phyloP scores from a whole-genome alignment of 495 filamentous ascomycete genomes.

The Aspergillus taichungensis region DNA sequence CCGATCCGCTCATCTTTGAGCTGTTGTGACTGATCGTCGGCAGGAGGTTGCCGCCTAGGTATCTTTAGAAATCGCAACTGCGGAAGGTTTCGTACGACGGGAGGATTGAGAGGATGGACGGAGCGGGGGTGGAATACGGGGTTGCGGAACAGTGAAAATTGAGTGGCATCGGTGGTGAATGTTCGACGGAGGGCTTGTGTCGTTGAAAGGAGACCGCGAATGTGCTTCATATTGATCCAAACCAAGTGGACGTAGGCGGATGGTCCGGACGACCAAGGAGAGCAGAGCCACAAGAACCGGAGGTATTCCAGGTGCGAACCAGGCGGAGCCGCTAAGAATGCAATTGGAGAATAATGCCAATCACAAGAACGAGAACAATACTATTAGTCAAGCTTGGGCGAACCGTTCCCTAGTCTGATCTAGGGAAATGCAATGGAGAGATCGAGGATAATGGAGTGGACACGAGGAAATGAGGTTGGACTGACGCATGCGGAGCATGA shows the following conservation, averaged over 20 bases:
- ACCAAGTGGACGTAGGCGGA: background rate
- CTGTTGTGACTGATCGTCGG: slow-evolving; percentile 6
- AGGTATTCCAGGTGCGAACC: too few relatives aligned
- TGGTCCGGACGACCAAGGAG: background rate
- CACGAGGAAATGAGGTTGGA: too few relatives aligned
- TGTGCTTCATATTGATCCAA: slow-evolving; percentile 26
- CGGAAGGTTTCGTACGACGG: background rate
- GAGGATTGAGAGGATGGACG: background rate
- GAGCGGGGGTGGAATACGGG: background rate
- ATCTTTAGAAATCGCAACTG: slow-evolving; percentile 10
- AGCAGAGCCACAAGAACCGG: background rate
- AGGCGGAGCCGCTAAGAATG: slow-evolving; percentile 2
- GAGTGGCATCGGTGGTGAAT: slow-evolving; percentile 18
- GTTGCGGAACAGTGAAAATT: slow-evolving; percentile 7
- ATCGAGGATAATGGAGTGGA: too few relatives aligned
- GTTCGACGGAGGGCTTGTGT: slow-evolving; percentile 30
- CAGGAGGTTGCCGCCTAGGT: slow-evolving; percentile 4
- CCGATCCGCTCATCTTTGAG: slow-evolving; percentile 48
- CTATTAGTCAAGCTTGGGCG: too few relatives aligned
- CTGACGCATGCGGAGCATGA: background rate
- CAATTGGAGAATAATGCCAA: too few relatives aligned
- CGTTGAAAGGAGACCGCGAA: slow-evolving; percentile 28
- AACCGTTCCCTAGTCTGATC: too few relatives aligned
- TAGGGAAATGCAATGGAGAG: background rate
- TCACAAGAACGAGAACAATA: too few relatives aligned